Base-by-base conservation (phyloP, 2,329 filamentous ascomycete species). In the Fusarium anthophilum region DNA sequence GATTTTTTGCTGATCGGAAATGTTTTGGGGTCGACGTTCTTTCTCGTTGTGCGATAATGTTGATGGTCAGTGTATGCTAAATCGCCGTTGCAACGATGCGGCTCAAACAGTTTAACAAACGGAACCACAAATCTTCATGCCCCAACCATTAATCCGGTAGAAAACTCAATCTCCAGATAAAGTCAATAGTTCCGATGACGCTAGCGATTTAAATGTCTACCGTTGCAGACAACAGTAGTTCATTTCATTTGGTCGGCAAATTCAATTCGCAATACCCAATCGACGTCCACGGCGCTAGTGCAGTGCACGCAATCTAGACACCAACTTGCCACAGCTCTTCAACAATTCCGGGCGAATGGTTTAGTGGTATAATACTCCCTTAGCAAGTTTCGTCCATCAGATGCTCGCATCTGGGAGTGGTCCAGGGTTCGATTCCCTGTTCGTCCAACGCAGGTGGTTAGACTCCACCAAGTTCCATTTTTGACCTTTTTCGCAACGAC, bases 331-430 rank as follows among this genome's bases (percentile, higher is more conserved):
- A 7, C 6, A 1, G 0, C 0, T 4, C 12, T 8, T 32, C 7
- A 64, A 51, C 10, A 51, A 44, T 32, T 41, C 54, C 14, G 62
- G 62, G 62, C 62, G 62, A 63, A 65, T 62, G 57, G 56, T 65
- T 63, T 63, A 63, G 62, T 63, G 56, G 62, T 62, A 65, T 51
- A 64, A 62, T 62, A 64, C 45, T 64, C 62, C 62, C 62, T 62
- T 64, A 62, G 56, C 62, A 65, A 51, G 38, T 45, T 65, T 51
- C 45, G 56, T 61, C 44, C 22, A 44, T 51, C 45, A n/a, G 56
- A 51, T 62, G 45, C 44, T 30, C 12, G 43, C 54, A 64, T 61
- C 56, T 62, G 56, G 45, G 62, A 62, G 45, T 65, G 56, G 56
- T 65, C 62, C 56, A 62, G 62, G 62, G 56, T 65, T 65, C 45